Percentiles rank a stretch among this genome's conserved stretches.
Evolutionary conservation across 2,329 filamentous ascomycete species (phyloP).

Genomic region (Hawksworthiomyces lignivorus): DNA sequence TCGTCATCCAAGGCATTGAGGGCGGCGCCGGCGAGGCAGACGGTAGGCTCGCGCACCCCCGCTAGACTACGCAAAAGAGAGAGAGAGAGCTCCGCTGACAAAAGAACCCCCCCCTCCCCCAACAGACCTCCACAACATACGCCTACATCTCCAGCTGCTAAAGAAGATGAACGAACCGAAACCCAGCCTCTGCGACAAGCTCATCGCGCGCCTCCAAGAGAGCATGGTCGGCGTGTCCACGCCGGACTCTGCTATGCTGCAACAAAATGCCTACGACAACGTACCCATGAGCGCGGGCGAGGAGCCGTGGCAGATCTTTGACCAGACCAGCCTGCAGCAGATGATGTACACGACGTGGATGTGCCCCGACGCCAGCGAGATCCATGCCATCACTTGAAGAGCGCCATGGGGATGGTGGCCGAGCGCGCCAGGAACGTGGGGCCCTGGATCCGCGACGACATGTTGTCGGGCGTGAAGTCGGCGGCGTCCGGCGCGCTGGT

Average conservation of each 20-base stretch:
- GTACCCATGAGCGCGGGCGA: conserved; percentile 5
- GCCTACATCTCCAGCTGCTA: conserved; percentile 13
- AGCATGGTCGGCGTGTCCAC: conserved; percentile 10
- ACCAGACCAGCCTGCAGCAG: conserved; percentile 13
- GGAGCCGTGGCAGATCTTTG: conserved; percentile 13
- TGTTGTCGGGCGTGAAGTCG: conserved; percentile 10
- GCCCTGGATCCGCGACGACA: conserved; percentile 11
- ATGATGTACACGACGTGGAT: neutral
- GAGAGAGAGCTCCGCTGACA: too few species aligned
- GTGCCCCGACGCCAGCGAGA: too few species aligned
- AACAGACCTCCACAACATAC: conserved; percentile 11
- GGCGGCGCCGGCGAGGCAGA: conserved; percentile 11
- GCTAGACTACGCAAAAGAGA: too few species aligned
- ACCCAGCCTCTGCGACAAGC: conserved; percentile 5
- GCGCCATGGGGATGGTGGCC: conserved; percentile 8
- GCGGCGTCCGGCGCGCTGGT: too few species aligned
- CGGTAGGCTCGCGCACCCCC: too few species aligned
- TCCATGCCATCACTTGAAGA: too few species aligned
- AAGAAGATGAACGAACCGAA: conserved; percentile 6
- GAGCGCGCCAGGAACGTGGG: conserved; percentile 8
- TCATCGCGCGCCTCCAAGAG: conserved; percentile 10
- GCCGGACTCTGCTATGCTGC: neutral
- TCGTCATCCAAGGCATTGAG: conserved; percentile 13
- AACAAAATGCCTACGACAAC: too few species aligned
- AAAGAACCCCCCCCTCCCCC: too few species aligned